Percentiles rank a stretch among this genome's conserved stretches.
These are phyloP conservation scores for Ceratocystis variospora DNA, from an alignment of 2,329 filamentous ascomycete genomes.

Conservation along the genomic window DNA sequence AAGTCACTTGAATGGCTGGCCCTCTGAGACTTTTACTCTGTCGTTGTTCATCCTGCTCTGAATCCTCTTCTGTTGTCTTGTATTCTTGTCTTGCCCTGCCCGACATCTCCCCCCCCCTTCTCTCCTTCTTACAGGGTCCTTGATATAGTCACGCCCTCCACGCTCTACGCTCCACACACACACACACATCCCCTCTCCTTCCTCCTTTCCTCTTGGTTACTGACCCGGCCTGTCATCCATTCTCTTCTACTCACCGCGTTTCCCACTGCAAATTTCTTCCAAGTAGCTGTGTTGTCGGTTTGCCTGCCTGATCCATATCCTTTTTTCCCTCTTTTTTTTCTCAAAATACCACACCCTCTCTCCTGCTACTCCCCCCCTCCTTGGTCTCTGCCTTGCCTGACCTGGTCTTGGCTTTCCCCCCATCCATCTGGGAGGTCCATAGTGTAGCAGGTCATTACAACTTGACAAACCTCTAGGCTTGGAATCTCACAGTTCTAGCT, in stretches of 20 bases:
- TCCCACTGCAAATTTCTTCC: neutral
- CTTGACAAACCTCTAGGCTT: too few species aligned
- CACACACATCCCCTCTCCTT: neutral
- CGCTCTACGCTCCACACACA: neutral
- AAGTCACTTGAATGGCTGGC: neutral
- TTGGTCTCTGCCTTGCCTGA: too few species aligned
- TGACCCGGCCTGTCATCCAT: neutral
- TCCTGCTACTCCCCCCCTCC: too few species aligned
- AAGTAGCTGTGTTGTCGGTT: neutral
- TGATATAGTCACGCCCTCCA: neutral
- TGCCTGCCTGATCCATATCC: too few species aligned
- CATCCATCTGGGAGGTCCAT: too few species aligned
- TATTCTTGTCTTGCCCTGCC: neutral
- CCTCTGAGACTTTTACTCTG: neutral
- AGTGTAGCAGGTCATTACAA: too few species aligned
- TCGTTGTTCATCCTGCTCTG: neutral
- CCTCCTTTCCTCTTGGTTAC: neutral
- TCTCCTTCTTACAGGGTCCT: neutral
- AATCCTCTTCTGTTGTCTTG: neutral
- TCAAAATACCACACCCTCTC: too few species aligned
- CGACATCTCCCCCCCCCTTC: neutral
- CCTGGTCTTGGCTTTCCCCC: too few species aligned
- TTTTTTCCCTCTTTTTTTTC: too few species aligned
- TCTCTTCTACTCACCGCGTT: slow-evolving; percentile 1
- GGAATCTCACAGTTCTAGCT: too few species aligned